Base-by-base conservation (phyloP, 352 stramenopile species). In the Phytophthora litchii region DNA sequence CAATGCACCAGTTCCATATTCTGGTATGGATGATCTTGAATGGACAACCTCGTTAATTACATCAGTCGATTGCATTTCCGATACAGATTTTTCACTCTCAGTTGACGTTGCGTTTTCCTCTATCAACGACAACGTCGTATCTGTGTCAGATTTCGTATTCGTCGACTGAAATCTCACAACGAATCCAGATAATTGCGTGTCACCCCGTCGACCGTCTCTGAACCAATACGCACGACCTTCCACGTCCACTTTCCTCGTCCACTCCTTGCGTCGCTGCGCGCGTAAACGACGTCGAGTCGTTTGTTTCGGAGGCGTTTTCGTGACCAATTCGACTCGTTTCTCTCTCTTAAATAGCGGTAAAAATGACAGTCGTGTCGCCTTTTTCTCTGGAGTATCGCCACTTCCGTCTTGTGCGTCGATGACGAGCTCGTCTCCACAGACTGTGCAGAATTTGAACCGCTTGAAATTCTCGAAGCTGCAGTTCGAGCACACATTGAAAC, bases 391-490 rank as follows among this genome's bases (percentile, higher is more conserved):
- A 50, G 42, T 13, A 35, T 62, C 54, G 14, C 12, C 42, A 11
- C 42, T 35, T 3, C 12, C 23, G 21, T 47, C 35, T 9, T 45
- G 25, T n/a, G 52, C 48, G 13, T 45, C 21, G n/a, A 9, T 34
- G 37, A 14, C 50, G 10, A 78, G 25, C 1, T 35, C 56, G 23
- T 74, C 67, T 34, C 72, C 68, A 47, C 72, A 81, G 14, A 81
- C 55, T 43, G 49, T 65, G 49, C 72, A 81, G 48, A 76, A 81
- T 35, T 61, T 60, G 47, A 68, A 61, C 16, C 68, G 68, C 52
- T 70, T 68, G 52, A 81, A 81, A 48, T 78, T 81, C 58, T 78
- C 67, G 34, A 81, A 81, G 23, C 64, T 60, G 34, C 68, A 81
- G 41, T 59, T 55, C 2, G 60, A 10, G 21, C 72, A 81, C 40